Evolutionary conservation across 2,329 filamentous ascomycete species (phyloP).

Genomic region (Fusarium hostae): DNA sequence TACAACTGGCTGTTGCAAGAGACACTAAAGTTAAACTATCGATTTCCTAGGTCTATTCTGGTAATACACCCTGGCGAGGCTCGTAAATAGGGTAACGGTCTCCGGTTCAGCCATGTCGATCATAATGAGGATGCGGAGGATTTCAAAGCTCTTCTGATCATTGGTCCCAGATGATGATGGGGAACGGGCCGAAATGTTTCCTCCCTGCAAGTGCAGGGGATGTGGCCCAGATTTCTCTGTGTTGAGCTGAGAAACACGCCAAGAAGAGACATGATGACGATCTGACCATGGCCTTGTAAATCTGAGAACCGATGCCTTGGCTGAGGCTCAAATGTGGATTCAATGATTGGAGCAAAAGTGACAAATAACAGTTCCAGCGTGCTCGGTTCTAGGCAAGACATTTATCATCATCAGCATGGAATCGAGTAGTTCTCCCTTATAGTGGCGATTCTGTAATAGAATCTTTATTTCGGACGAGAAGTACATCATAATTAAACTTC

Average conservation of each 20-base stretch:
- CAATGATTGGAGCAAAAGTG: neutral
- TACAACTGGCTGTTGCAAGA: neutral
- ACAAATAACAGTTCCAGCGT: neutral
- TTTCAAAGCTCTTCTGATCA: neutral
- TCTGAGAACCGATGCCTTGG: neutral
- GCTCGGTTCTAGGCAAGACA: neutral
- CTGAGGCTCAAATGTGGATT: neutral
- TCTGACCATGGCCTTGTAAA: neutral
- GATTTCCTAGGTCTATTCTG: conserved; percentile 3
- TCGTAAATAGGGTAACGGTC: neutral
- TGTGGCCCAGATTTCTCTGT: neutral
- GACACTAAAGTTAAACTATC: conserved; percentile 9
- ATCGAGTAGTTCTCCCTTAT: neutral
- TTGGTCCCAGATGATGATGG: neutral
- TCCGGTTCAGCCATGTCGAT: neutral
- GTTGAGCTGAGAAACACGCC: neutral
- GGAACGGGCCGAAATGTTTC: neutral
- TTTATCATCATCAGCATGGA: neutral
- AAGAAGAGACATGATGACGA: neutral
- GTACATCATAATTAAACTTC: too few species aligned
- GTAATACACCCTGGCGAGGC: neutral
- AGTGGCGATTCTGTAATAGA: accelerated
- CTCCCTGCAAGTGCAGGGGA: neutral
- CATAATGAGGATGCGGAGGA: conserved; percentile 1
- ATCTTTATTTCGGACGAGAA: too few species aligned